Evolutionary conservation across 2,329 filamentous ascomycete genomes (phyloP).

Genomic region (Lasiodiplodia theobromae): DNA sequence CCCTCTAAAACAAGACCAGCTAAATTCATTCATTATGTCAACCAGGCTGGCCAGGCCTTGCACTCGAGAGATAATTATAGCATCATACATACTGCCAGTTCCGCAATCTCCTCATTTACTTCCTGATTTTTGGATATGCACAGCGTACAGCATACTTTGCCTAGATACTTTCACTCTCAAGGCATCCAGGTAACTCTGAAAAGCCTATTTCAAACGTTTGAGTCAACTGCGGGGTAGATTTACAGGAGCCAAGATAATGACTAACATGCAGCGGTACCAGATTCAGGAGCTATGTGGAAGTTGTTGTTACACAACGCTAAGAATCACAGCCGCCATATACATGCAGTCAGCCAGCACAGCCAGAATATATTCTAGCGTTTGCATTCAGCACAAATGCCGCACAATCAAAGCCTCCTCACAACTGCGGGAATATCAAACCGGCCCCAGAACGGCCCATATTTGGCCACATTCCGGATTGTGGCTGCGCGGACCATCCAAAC

Average conservation of each 20-base stretch:
- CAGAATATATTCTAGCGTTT: neutral
- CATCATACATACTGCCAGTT: neutral
- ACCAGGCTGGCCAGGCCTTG: too few species aligned
- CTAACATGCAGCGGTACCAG: neutral
- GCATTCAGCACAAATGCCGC: neutral
- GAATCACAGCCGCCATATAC: neutral
- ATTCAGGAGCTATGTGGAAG: neutral
- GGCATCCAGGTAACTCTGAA: too few species aligned
- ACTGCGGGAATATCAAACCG: neutral
- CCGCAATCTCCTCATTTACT: neutral
- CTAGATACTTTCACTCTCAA: neutral
- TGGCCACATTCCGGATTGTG: neutral
- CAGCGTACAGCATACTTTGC: too few species aligned
- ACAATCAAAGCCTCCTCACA: neutral
- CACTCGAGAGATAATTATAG: neutral
- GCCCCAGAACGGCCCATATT: neutral
- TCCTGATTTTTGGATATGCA: neutral
- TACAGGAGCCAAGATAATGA: neutral
- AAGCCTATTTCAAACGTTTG: neutral
- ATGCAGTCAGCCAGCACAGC: conserved; percentile 6
- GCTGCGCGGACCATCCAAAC: neutral
- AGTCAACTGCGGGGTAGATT: neutral
- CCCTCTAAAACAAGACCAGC: neutral
- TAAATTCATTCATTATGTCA: neutral
- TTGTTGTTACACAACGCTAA: neutral